Evolutionary conservation across 2,329 filamentous ascomycete genomes (phyloP).

Genomic region (Colletotrichum noveboracense): DNA sequence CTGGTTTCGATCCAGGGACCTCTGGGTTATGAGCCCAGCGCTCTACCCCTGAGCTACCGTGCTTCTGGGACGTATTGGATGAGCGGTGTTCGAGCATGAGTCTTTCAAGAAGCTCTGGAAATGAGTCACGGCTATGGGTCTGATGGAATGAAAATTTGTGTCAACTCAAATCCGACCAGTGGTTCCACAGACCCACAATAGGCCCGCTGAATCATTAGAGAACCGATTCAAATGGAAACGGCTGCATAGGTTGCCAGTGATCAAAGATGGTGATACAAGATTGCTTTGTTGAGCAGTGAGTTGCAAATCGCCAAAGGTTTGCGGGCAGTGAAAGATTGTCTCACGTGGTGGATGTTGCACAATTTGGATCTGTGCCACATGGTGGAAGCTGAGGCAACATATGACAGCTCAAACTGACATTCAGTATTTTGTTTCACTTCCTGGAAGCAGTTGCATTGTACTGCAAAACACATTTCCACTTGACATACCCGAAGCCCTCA

Average conservation of each 20-base stretch:
- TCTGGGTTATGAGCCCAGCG: constrained; percentile 20
- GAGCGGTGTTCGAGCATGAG: neutral
- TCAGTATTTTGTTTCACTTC: neutral
- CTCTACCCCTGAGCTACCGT: constrained; percentile 20
- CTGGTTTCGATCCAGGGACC: constrained; percentile 20
- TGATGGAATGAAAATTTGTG: neutral
- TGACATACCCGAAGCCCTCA: rapidly evolving
- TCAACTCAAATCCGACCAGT: neutral
- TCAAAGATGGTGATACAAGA: neutral
- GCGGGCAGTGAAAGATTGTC: neutral
- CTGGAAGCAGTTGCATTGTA: neutral
- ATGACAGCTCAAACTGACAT: rapidly evolving
- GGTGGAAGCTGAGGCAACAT: neutral
- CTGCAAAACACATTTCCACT: neutral
- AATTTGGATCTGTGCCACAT: neutral
- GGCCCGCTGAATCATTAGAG: neutral
- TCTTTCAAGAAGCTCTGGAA: neutral
- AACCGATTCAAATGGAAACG: rapidly evolving
- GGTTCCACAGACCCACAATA: neutral
- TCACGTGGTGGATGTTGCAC: neutral
- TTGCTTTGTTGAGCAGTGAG: rapidly evolving
- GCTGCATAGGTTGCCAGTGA: rapidly evolving
- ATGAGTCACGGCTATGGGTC: neutral
- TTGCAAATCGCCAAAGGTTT: neutral
- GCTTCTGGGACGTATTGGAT: neutral